phyloP scores from a whole-genome alignment of 2,329 filamentous ascomycete genomes.

The Cytospora chrysosperma region DNA sequence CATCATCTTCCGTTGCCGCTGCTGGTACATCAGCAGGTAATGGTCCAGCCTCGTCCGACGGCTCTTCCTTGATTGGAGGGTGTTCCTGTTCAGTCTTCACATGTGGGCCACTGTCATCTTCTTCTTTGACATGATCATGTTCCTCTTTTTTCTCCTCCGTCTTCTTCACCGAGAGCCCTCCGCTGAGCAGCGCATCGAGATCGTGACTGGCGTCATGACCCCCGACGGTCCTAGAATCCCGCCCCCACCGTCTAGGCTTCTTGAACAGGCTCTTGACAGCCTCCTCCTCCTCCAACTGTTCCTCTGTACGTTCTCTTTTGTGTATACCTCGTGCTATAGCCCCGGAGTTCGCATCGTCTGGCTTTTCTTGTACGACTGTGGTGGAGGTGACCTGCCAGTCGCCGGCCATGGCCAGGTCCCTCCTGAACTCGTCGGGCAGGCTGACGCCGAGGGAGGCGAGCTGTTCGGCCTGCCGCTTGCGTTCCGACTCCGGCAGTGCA shows the following conservation, averaged over 20 bases:
- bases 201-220: constrained; percentile 49
- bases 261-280: constrained; percentile 60
- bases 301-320: constrained; percentile 62
- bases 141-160: constrained; percentile 32
- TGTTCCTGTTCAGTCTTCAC: not conserved
- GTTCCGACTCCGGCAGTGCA: constrained; percentile 57
- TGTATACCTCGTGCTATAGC: constrained; percentile 55
- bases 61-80: constrained; percentile 45
- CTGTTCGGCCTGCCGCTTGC: constrained; percentile 83
- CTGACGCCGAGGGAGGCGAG: constrained; percentile 83
- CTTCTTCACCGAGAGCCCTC: constrained; percentile 33
- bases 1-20: not conserved
- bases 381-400: constrained; percentile 79
- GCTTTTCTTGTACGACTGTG: constrained; percentile 49
- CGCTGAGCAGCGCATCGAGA: constrained; percentile 60
- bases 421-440: constrained; percentile 74
- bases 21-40: constrained; percentile 20
- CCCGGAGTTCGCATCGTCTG: constrained; percentile 40
- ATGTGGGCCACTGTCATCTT: constrained; percentile 32
- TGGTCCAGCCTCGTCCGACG: constrained; percentile 29
- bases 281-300: constrained; percentile 60
- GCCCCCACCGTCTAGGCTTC: constrained; percentile 55
- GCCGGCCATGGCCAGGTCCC: constrained; percentile 82
- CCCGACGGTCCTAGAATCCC: constrained; percentile 50
- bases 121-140: constrained; percentile 38